Evolutionary conservation across 108 stramenopile species (phyloP).

Genomic region (Nitzschia sp.): DNA sequence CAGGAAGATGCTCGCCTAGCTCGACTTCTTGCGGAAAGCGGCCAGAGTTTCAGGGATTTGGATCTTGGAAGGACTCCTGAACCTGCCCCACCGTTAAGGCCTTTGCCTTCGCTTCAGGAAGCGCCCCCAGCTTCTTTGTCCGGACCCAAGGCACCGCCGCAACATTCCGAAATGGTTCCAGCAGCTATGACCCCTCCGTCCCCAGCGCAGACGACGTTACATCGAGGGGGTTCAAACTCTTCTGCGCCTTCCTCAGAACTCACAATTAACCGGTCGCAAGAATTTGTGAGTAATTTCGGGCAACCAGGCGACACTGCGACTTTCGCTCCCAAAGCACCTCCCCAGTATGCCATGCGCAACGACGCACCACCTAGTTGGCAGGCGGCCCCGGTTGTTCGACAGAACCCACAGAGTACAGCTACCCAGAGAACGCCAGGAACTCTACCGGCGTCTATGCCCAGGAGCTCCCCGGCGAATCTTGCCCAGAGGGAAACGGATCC

Average conservation of each 20-base stretch:
- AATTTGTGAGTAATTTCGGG: too few species aligned
- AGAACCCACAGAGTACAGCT: background rate
- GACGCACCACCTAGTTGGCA: background rate
- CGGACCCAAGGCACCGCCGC: background rate
- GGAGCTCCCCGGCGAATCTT: background rate
- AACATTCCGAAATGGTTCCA: background rate
- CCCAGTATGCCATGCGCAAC: too few species aligned
- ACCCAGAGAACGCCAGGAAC: background rate
- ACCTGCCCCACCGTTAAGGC: background rate
- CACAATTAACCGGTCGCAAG: background rate
- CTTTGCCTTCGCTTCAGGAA: background rate
- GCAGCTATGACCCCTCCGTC: background rate
- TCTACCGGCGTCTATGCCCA: background rate
- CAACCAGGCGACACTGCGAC: too few species aligned
- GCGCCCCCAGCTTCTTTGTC: background rate
- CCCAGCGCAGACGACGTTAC: background rate
- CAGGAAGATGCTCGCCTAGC: conserved; percentile 31
- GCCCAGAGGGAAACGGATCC: background rate
- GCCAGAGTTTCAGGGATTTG: conserved; percentile 3
- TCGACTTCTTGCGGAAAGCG: conserved; percentile 8
- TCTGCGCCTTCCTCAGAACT: background rate
- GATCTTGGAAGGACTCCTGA: background rate
- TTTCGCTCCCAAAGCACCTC: too few species aligned
- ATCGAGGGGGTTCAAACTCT: background rate
- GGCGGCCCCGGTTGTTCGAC: background rate